Evolutionary conservation across 306 rosid species (phyloP).

Genomic region (Calophaca sinica): DNA sequence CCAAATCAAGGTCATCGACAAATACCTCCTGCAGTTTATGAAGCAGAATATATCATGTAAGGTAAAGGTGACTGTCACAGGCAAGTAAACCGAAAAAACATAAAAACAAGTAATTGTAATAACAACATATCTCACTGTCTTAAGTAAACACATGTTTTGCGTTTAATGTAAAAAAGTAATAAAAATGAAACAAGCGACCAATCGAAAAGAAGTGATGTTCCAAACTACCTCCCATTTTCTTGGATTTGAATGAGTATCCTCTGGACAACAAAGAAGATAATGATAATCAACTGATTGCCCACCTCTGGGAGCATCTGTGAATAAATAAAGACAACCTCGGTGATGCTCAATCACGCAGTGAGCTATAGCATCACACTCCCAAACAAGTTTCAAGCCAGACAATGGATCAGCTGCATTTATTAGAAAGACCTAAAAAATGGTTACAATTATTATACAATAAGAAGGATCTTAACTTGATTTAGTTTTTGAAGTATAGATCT

Average conservation of each 20-base stretch:
- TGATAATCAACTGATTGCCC: conserved; percentile 71
- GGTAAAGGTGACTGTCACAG: conserved; percentile 15
- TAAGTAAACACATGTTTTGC: not conserved
- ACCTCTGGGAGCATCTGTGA: conserved; percentile 83
- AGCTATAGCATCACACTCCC: conserved; percentile 82
- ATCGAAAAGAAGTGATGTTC: not conserved
- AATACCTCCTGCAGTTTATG: conserved; percentile 70
- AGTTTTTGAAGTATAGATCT: conserved; percentile 38
- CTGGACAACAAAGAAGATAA: conserved; percentile 75
- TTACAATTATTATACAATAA: conserved; percentile 50
- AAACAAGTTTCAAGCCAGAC: conserved; percentile 76
- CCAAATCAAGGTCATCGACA: conserved; percentile 55
- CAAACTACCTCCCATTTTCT: conserved; percentile 89
- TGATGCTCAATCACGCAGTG: conserved; percentile 93
- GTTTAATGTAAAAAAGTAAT: not conserved
- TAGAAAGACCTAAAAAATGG: conserved; percentile 82
- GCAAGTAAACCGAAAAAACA: conserved; percentile 28
- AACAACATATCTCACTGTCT: conserved; percentile 24
- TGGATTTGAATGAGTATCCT: conserved; percentile 58
- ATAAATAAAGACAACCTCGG: conserved; percentile 74
- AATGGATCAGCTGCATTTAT: conserved; percentile 94
- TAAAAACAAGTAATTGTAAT: conserved; percentile 11
- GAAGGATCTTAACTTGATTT: conserved; percentile 36
- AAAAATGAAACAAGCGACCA: conserved; percentile 12
- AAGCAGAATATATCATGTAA: conserved; percentile 28